Conservation (phyloP, 1,284 basidiomycete genomes). For the Ceratobasidium sp. region DNA sequence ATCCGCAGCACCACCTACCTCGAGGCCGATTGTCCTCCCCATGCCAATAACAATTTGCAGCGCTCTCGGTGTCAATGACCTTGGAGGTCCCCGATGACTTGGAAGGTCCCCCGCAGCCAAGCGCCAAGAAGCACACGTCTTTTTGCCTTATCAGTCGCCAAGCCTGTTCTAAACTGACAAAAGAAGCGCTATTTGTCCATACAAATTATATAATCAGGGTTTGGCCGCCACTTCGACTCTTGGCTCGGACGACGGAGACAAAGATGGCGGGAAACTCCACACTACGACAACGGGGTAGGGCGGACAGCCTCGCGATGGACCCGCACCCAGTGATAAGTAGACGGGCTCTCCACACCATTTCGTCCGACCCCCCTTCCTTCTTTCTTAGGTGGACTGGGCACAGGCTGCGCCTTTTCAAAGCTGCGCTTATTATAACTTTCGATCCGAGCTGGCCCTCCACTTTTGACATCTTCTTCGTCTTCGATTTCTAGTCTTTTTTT, state of each 20-base stretch:
- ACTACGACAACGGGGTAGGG: constrained; percentile 22
- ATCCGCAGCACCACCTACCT: constrained; percentile 27
- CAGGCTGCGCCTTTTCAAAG: constrained; percentile 41
- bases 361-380: constrained; percentile 17
- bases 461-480: constrained; percentile 34
- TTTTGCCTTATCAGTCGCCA: constrained; percentile 32
- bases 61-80: background rate
- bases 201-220: constrained; percentile 21
- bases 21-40: constrained; percentile 41
- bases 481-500: constrained; percentile 37
- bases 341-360: background rate
- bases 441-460: background rate
- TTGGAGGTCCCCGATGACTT: too few relatives aligned
- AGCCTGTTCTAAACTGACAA: constrained; percentile 24
- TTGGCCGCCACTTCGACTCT: constrained; percentile 16
- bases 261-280: constrained; percentile 18
- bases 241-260: constrained; percentile 44
- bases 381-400: background rate
- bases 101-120: constrained; percentile 25
- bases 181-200: constrained; percentile 6
- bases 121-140: constrained; percentile 1
- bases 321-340: background rate
- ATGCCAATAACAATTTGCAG: background rate
- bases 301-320: constrained; percentile 19
- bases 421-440: constrained; percentile 24